phyloP scores from a whole-genome alignment of 202 grass and related monocot genomes.

The Zizania palustris region DNA sequence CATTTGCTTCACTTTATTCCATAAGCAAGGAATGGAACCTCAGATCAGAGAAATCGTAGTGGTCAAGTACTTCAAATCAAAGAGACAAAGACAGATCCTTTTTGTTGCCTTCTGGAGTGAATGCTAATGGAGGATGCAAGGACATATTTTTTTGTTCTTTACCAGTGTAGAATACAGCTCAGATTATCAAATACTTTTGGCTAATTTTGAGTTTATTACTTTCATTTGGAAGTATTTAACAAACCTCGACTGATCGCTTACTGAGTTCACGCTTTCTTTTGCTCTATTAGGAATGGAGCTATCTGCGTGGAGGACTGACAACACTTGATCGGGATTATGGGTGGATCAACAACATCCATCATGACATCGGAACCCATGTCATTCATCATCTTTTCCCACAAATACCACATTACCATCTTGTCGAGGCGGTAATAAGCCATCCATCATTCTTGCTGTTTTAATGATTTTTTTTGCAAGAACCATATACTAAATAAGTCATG shows the following conservation, averaged over 20 bases:
- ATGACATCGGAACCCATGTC: slow-evolving; percentile 99
- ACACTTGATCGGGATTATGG: slow-evolving; percentile 95
- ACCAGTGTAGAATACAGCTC: background rate
- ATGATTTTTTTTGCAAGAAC: slow-evolving; percentile 5
- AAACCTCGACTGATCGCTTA: background rate
- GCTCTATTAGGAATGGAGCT: slow-evolving; percentile 83
- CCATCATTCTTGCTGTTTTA: background rate
- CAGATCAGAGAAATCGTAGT: slow-evolving; percentile 10
- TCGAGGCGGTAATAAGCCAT: slow-evolving; percentile 79
- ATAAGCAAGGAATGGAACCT: background rate
- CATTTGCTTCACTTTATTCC: background rate
- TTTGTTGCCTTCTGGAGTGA: slow-evolving; percentile 17
- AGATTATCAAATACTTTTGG: slow-evolving; percentile 20
- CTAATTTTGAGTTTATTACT: slow-evolving; percentile 1
- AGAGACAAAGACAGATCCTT: background rate
- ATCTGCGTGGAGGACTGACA: slow-evolving; percentile 91
- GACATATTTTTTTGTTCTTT: background rate
- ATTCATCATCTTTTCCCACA: slow-evolving; percentile 98
- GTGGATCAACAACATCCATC: slow-evolving; percentile 92
- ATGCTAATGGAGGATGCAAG: slow-evolving; percentile 25
- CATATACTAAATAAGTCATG: slow-evolving; percentile 40
- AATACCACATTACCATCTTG: slow-evolving; percentile 95
- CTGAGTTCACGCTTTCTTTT: slow-evolving; percentile 20
- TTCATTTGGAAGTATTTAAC: background rate
- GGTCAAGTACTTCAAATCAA: slow-evolving; percentile 13